Evolutionary conservation across 108 stramenopile species (phyloP), one percentile per base, ranked within the genome.

Genomic region (Parmales sp.): DNA sequence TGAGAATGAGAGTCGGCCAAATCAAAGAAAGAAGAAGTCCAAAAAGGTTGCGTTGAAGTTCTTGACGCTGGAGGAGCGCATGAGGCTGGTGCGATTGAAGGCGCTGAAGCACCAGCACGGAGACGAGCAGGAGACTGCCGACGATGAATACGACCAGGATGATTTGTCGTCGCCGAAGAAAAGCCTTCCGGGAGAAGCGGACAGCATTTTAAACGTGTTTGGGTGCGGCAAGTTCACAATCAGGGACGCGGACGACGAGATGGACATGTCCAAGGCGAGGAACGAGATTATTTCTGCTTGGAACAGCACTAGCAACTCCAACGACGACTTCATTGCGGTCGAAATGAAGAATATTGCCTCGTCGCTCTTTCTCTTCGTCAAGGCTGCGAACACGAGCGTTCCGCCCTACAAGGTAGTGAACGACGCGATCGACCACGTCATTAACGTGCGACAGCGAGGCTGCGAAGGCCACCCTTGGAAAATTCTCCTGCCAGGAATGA

Each of bases 371-470:
- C 74, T 96, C 16, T 80, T 86, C 19, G 68, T 96, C 9, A 66
- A 81, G 1, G 73, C 69, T 51, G 76, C 78, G 16, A 82, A 82
- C 39, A 45, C 74, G 23, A 64, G 67, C 19, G 75, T 80, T 38
- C 81, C 90, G 43, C 90, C 86, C 19, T 93, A 89, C 71, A 72
- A 69, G 50, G 84, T 96, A n/a, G 85, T 88, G 39, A 96, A 96
- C 65, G 77, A 87, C 49, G 82, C 88, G 13, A 69, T 82, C 11
- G 80, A 77, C 71, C 76, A 78, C 20, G 73, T 77, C 39, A 75
- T 96, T 37, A 91, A 87, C 67, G 94, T 83, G 65, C 71, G 92
- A 37, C 95, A 96, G 74, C 81, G 80, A 50, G 74, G 78, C 3
- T 89, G 89, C 39, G 78, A 83, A 1, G 71, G 83, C 37, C 88